Base-by-base conservation (phyloP, 768 basidiomycete species). In the Tulasnella calospora region DNA sequence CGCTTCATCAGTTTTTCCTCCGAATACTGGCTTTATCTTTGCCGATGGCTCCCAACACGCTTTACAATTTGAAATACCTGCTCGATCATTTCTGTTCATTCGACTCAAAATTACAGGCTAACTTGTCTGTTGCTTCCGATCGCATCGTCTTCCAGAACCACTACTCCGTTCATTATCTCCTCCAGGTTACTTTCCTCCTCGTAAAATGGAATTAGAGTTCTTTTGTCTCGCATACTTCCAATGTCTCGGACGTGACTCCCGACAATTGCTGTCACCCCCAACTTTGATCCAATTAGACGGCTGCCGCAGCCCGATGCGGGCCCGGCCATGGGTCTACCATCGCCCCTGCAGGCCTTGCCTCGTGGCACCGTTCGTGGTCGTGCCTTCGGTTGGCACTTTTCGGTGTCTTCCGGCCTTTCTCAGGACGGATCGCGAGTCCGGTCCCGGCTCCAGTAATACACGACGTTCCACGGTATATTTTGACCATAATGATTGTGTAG, bases 241-340 rank as follows among this genome's bases (percentile, higher is more conserved):
- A 67, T 67, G 61, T 67, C 61, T 67, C 61, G 61, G 61, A 67
- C 61, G n/a, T 67, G 61, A 67, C 61, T 67, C 61, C 61, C 61
- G 61, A 67, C 61, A 67, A 67, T 67, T 67, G 61, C 61, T 67
- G 61, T 67, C 61, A 67, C 61, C 61, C 51, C 61, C 61, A 67
- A 67, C 61, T 35, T 67, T 67, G 61, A 67, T 67, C 61, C 61
- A 67, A 67, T 27, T 67, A 17, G 61, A 67, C 61, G 61, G 61
- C 61, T 15, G 61, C 61, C 61, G 61, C 61, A 67, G 61, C 61
- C 61, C 61, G 61, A 67, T 67, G 61, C 61, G 61, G 33, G 61
- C 61, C 61, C 61, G 61, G 61, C 61, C 61, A 67, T 67, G 61
- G 61, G 61, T 67, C 61, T 30, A 67, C 61, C 61, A 23, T 67